Evolutionary conservation across 2,329 filamentous ascomycete genomes (phyloP).

Genomic region (Akanthomyces lecanii): DNA sequence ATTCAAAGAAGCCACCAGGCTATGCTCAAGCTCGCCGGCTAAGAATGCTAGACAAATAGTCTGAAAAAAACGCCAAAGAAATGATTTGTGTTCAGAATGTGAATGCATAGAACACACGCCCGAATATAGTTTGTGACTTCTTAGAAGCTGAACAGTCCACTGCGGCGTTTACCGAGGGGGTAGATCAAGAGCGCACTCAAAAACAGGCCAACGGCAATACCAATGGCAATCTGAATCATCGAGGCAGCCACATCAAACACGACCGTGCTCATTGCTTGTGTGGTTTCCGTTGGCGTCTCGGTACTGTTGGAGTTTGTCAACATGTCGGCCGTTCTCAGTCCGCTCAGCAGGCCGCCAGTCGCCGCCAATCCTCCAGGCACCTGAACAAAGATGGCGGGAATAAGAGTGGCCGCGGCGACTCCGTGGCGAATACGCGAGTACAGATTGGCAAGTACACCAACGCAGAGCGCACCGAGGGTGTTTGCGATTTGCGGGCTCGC

Average conservation of each 20-base stretch:
- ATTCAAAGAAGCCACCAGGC: neutral
- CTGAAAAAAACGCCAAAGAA: neutral
- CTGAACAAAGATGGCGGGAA: constrained; percentile 46
- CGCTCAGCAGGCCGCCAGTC: constrained; percentile 43
- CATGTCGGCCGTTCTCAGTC: constrained; percentile 40
- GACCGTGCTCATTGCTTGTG: constrained; percentile 30
- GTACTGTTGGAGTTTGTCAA: constrained; percentile 35
- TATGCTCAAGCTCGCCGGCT: constrained; percentile 12
- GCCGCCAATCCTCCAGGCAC: constrained; percentile 46
- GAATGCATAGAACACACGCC: neutral
- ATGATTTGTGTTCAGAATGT: neutral
- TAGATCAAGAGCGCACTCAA: constrained; percentile 46
- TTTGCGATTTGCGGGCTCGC: constrained; percentile 72
- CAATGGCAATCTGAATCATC: constrained; percentile 51
- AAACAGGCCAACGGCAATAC: constrained; percentile 48
- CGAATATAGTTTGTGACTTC: too few relatives aligned
- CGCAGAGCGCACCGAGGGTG: constrained; percentile 69
- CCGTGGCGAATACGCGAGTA: constrained; percentile 60
- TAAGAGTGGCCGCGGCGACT: constrained; percentile 44
- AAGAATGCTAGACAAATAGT: neutral
- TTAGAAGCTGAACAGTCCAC: constrained; percentile 46
- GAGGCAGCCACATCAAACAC: constrained; percentile 44
- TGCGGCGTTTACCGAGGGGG: constrained; percentile 46
- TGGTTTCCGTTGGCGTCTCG: neutral
- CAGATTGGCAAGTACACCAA: constrained; percentile 72